Percentiles rank a stretch among this genome's conserved stretches.
Evolutionary conservation across 192 early-diverging fungal genomes (phyloP).

Genomic region (Irineochytrium annulatum): DNA sequence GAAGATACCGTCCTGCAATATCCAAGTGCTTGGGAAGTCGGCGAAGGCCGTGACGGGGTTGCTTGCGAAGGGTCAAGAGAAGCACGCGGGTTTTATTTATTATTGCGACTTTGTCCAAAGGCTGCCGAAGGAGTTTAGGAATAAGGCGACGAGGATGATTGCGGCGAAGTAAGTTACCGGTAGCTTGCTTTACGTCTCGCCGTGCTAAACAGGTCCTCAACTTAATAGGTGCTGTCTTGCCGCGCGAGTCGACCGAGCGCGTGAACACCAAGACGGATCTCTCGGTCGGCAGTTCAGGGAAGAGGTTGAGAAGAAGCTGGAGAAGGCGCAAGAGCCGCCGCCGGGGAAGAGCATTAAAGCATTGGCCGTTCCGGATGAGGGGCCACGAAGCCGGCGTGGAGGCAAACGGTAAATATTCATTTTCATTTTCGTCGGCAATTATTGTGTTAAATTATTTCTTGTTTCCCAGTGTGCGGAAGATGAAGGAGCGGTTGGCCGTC

Average conservation of each 20-base stretch:
- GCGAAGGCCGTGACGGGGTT: constrained; percentile 62
- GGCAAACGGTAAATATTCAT: constrained; percentile 61
- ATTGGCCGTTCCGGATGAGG: constrained; percentile 87
- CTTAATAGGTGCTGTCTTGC: constrained; percentile 60
- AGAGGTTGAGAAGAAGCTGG: constrained; percentile 84
- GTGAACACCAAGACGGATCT: constrained; percentile 67
- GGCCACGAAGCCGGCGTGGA: constrained; percentile 81
- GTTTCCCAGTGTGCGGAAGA: constrained; percentile 61
- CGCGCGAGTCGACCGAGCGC: constrained; percentile 77
- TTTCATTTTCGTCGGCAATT: neutral
- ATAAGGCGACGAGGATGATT: constrained; percentile 74
- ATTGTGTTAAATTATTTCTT: neutral
- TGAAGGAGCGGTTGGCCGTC: constrained; percentile 75
- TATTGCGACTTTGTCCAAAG: constrained; percentile 66
- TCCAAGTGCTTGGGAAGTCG: constrained; percentile 62
- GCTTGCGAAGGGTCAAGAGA: constrained; percentile 58
- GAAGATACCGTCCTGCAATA: constrained; percentile 89
- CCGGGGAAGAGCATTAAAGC: constrained; percentile 83
- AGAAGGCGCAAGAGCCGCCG: constrained; percentile 79
- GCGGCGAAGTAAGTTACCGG: constrained; percentile 63
- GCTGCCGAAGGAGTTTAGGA: constrained; percentile 69
- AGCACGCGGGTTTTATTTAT: constrained; percentile 79
- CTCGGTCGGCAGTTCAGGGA: constrained; percentile 66
- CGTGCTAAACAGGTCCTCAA: neutral
- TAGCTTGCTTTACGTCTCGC: too few species aligned